Evolutionary conservation across 164 flowering plant genomes (phyloP).

Genomic region (Vitis labrusca): DNA sequence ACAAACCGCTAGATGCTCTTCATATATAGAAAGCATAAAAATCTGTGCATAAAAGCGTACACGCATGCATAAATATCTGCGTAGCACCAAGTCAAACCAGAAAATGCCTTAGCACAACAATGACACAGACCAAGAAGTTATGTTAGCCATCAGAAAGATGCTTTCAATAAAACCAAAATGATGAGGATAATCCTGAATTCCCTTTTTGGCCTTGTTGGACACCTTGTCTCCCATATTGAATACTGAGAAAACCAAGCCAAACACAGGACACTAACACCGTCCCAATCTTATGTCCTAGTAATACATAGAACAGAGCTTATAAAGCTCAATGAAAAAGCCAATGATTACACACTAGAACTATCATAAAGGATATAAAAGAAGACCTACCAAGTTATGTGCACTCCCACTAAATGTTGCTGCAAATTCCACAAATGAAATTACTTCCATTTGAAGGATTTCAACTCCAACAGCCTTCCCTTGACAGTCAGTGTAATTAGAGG

Average conservation of each 20-base stretch:
- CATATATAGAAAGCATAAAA: background rate
- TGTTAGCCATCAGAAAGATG: background rate
- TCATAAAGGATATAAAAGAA: conserved; percentile 10
- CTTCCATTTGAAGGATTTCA: conserved; percentile 69
- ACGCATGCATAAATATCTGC: background rate
- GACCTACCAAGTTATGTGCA: conserved; percentile 72
- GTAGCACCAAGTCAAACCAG: background rate
- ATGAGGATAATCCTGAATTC: no score
- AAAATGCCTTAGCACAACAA: background rate
- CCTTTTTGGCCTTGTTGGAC: background rate
- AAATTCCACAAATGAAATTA: conserved; percentile 77
- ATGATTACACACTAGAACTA: background rate
- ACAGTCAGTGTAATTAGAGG: conserved; percentile 20
- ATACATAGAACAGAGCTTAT: background rate
- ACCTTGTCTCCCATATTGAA: background rate
- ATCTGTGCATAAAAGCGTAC: background rate
- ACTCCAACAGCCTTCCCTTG: conserved; percentile 31
- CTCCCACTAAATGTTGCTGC: conserved; percentile 73
- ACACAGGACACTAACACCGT: no score
- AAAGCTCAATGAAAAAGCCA: background rate
- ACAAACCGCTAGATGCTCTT: background rate
- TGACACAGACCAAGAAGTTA: background rate
- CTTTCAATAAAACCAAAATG: no score
- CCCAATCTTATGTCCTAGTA: background rate
- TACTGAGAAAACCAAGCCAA: background rate